Evolutionary conservation across 2,329 filamentous ascomycete species (phyloP).

Genomic region (Tolypocladium album): DNA sequence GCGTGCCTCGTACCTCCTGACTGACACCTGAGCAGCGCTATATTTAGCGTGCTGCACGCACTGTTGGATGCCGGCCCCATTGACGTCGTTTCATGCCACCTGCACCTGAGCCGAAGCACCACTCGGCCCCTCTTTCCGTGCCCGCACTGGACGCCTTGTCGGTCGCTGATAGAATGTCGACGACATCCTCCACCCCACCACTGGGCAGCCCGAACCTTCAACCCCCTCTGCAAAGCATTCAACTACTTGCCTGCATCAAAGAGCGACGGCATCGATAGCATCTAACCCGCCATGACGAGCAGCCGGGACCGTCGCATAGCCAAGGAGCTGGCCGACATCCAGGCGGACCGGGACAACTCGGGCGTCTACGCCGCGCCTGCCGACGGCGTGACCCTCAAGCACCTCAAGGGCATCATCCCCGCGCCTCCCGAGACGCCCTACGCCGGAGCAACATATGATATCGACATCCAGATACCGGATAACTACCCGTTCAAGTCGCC

Average conservation of each 20-base stretch:
- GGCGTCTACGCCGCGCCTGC: constrained; percentile 61
- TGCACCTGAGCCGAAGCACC: too few relatives aligned
- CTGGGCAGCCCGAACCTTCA: neutral
- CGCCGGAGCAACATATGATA: constrained; percentile 68
- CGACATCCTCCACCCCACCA: neutral
- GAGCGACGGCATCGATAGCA: neutral
- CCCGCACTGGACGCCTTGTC: neutral
- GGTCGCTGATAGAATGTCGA: neutral
- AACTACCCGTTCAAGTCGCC: constrained; percentile 93
- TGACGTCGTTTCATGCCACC: neutral
- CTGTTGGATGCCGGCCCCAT: neutral
- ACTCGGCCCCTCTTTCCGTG: neutral
- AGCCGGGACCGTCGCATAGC: constrained; percentile 50
- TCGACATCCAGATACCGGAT: constrained; percentile 79
- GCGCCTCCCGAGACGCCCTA: constrained; percentile 92
- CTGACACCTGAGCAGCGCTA: neutral
- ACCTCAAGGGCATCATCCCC: constrained; percentile 71
- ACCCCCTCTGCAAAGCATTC: neutral
- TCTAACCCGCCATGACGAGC: constrained; percentile 29
- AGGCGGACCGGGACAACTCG: constrained; percentile 59
- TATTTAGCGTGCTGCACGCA: neutral
- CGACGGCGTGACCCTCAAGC: constrained; percentile 61
- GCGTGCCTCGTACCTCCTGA: neutral
- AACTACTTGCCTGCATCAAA: neutral
- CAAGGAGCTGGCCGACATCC: constrained; percentile 70